phyloP scores from a whole-genome alignment of 106 monocot genomes.

The Dendrobium huoshanense region DNA sequence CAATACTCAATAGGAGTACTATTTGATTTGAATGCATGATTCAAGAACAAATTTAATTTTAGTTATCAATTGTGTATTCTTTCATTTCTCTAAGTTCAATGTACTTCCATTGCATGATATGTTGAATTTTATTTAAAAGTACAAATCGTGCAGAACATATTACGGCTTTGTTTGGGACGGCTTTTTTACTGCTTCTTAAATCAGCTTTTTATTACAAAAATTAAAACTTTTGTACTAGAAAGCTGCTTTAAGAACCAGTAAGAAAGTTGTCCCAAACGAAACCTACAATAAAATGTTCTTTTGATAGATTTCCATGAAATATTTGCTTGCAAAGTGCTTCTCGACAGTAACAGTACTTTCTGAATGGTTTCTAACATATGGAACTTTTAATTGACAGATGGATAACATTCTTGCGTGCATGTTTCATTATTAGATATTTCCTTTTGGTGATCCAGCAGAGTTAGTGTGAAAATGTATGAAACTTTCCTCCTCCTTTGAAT shows the following conservation, averaged over 20 bases:
- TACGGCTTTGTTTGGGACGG: too few relatives aligned
- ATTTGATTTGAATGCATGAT: too few relatives aligned
- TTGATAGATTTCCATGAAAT: neutral
- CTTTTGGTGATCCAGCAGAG: neutral
- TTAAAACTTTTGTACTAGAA: too few relatives aligned
- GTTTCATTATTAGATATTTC: neutral
- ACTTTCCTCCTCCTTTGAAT: neutral
- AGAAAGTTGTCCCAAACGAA: too few relatives aligned
- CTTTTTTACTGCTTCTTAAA: too few relatives aligned
- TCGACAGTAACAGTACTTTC: neutral
- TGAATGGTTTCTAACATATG: neutral
- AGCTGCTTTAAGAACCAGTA: too few relatives aligned
- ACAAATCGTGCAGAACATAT: too few relatives aligned
- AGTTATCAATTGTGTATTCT: neutral
- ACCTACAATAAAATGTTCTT: neutral
- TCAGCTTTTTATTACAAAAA: too few relatives aligned
- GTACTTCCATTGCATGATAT: neutral
- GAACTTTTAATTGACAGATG: conserved; percentile 2
- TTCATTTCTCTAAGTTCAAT: neutral
- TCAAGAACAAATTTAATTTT: too few relatives aligned
- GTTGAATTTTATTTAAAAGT: neutral
- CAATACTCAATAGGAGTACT: too few relatives aligned
- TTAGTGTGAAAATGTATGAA: conserved; percentile 4
- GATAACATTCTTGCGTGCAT: conserved; percentile 10
- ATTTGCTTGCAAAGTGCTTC: neutral